Base-by-base conservation (phyloP, 202 grass and related monocot species). In the Zizania palustris region DNA sequence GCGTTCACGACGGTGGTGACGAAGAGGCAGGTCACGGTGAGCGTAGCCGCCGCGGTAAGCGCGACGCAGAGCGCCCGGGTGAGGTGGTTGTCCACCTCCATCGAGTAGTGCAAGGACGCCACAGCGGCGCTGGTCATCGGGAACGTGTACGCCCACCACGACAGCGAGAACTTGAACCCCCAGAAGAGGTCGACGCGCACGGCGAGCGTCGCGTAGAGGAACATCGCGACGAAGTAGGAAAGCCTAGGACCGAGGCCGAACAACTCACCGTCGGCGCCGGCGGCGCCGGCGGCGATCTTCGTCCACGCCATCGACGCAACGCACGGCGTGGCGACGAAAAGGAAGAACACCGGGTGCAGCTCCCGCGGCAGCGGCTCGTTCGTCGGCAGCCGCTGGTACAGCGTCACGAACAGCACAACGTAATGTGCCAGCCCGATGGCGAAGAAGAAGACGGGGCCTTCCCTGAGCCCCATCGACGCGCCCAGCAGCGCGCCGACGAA, bases 331-430 rank as follows among this genome's bases (percentile, higher is more conserved):
- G 63, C 82, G 1, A 77, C 74, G 16, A 84, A 84, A 1, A 84
- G 67, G 59, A 84, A 84, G 73, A 84, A 84, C 9, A 84, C 82
- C 7, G 59, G 82, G 28, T 77, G 82, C 8, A 78, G 82, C 20
- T 84, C 82, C 58, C 39, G 50, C 5, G 82, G 73, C 5, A 84
- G 66, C 9, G 67, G 64, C 46, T 71, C 48, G 41, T 77, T 84
- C 6, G 82, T 72, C 0, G 81, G 81, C 12, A 83, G 81, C 65
- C 45, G 45, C 63, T 77, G 65, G 34, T 83, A 83, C 5, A 77
- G 54, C 43, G 0, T 28, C 28, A 28, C 28, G 28, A 28, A 28
- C 28, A 28, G 28, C 28, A 28, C 28, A 28, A 4, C 3, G 37
- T 77, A 84, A 21, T 84, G 81, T 1, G 81, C 81, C 0, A 84